A percentile compares a stretch with the other conserved stretches of the same genome.
Evolutionary conservation across 1,284 basidiomycete genomes (phyloP).

Genomic region (Paramarasmius palmivorus): DNA sequence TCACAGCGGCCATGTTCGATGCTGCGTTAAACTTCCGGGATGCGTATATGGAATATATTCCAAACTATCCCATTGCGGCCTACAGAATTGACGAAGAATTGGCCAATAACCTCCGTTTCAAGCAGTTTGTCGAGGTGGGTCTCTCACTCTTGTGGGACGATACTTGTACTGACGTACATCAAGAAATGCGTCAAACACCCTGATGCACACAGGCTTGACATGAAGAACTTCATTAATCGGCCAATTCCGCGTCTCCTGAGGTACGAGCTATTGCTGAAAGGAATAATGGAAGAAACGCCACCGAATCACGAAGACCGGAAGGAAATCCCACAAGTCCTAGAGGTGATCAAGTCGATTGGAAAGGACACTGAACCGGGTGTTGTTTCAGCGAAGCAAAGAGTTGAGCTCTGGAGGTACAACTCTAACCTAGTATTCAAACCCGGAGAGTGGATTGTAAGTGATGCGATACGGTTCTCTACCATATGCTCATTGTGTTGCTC

Average conservation of each 20-base stretch:
- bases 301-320: conserved; percentile 76
- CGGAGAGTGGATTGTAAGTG: conserved; percentile 73
- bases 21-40: conserved; percentile 92
- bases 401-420: conserved; percentile 84
- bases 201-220: conserved; percentile 76
- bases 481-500: too few species aligned
- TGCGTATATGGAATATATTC: conserved; percentile 90
- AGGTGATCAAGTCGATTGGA: conserved; percentile 80
- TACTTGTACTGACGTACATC: conserved; percentile 6
- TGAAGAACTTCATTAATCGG: conserved; percentile 87
- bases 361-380: conserved; percentile 87
- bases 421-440: conserved; percentile 76
- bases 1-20: conserved; percentile 86
- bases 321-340: conserved; percentile 80
- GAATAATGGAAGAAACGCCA: conserved; percentile 74
- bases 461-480: too few species aligned
- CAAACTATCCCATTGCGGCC: conserved; percentile 92
- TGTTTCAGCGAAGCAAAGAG: conserved; percentile 79
- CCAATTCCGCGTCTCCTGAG: conserved; percentile 88
- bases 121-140: conserved; percentile 78
- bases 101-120: conserved; percentile 77
- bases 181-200: conserved; percentile 70
- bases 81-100: conserved; percentile 90
- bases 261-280: conserved; percentile 84
- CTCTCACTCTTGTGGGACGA: neutral